Evolutionary conservation across 352 stramenopile species (phyloP), one percentile per base, ranked within the genome.

Genomic region (Blastocystis sp.): DNA sequence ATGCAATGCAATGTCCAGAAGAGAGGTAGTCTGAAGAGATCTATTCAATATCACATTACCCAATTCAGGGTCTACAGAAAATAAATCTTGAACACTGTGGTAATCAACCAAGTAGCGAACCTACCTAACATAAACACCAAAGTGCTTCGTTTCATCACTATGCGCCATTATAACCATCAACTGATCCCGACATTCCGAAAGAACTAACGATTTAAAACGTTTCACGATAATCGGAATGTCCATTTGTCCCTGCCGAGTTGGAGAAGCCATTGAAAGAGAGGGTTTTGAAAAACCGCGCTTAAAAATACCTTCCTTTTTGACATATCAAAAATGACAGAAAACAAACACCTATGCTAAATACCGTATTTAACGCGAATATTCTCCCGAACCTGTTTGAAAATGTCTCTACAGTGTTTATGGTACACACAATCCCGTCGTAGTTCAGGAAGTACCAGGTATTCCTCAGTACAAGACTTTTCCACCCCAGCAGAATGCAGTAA

Each of bases 141-240:
- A 84, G 73, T 84, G 73, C n/a, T 84, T 84, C 27, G 73, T 84
- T 27, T 53, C 37, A 60, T 84, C 51, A 24, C 53, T 22, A 42
- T 84, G 48, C 24, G 73, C 51, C 73, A 84, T 84, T 33, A 68
- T 44, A 0, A 24, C 33, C 73, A 84, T 66, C 22, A 84, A 37
- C 17, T 84, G 48, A 66, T 84, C 73, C 24, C 73, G 48, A 57
- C 73, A 84, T 53, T 84, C 54, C 33, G 73, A 84, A 19, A 84
- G 33, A 1, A 84, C 27, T 19, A 69, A 84, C n/a, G 58, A 30
- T 42, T 84, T 84, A 64, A 84, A 84, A 33, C 54, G 73, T 24
- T 64, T 62, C 7, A 84, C 73, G 33, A 68, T 84, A 5, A 78
- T 51, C 37, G 66, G 66, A 54, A 78, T 56, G 37, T 78, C 66